A percentile compares a stretch with the other conserved stretches of the same genome.
phyloP scores from a whole-genome alignment of 164 flowering plant genomes.

The Stephania japonica region DNA sequence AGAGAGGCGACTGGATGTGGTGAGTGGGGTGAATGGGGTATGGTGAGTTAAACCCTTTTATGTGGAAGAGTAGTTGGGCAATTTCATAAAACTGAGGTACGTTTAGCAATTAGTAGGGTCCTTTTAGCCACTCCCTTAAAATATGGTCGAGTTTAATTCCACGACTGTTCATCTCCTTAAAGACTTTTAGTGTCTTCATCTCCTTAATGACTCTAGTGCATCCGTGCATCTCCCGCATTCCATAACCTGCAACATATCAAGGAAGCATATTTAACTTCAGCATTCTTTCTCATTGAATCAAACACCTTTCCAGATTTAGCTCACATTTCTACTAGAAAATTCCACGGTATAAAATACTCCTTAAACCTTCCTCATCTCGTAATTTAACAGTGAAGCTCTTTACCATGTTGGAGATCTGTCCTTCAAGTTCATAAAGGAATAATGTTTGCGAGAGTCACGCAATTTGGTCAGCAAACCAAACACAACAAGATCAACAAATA shows the following conservation, averaged over 20 bases:
- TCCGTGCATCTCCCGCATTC: too few relatives aligned
- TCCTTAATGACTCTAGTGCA: too few relatives aligned
- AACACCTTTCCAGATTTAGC: constrained; percentile 54
- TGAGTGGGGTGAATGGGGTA: too few relatives aligned
- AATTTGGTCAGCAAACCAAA: too few relatives aligned
- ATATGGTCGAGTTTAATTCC: constrained; percentile 48
- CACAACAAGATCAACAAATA: too few relatives aligned
- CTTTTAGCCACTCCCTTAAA: too few relatives aligned
- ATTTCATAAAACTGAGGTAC: too few relatives aligned
- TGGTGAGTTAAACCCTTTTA: too few relatives aligned
- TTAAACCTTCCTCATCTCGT: constrained; percentile 26
- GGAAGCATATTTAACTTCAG: constrained; percentile 53
- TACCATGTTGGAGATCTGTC: constrained; percentile 55
- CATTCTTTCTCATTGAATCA: constrained; percentile 35
- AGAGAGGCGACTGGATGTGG: too few relatives aligned
- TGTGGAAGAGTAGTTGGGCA: too few relatives aligned
- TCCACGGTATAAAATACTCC: constrained; percentile 43
- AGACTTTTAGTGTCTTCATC: constrained; percentile 32
- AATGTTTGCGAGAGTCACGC: constrained; percentile 55
- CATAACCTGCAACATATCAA: constrained; percentile 62
- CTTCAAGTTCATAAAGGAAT: constrained; percentile 55
- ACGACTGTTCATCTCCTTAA: constrained; percentile 41
- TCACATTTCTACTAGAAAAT: constrained; percentile 61
- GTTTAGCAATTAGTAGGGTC: too few relatives aligned
- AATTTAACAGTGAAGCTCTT: constrained; percentile 56